Conservation (phyloP, 805 yeast species). For the Kuraishia hungarica region DNA sequence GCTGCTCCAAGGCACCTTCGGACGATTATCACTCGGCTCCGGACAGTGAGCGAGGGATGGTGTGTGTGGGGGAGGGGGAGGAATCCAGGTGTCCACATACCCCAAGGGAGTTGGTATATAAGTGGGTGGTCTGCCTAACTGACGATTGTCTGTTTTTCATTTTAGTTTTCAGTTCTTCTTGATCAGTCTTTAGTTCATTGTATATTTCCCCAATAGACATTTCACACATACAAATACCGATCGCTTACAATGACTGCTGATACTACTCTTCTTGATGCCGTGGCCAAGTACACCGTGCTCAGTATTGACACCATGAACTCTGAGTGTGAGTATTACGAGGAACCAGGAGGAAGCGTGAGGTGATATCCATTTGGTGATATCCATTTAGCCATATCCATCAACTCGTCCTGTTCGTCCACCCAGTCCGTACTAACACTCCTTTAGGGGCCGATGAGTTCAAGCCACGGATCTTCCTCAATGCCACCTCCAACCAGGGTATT, state of each 20-base stretch:
- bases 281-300: constrained; percentile 13
- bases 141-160: neutral
- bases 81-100: no score
- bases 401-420: no score
- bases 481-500: constrained; percentile 21
- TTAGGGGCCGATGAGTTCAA: constrained; percentile 1
- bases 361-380: no score
- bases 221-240: neutral
- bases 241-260: neutral
- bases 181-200: neutral
- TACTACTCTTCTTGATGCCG: constrained; percentile 8
- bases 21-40: no score
- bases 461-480: constrained; percentile 14
- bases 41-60: no score
- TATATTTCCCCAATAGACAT: neutral
- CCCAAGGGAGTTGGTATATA: no score
- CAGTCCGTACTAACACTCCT: neutral
- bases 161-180: no score
- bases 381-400: no score
- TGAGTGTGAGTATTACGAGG: constrained; percentile 7
- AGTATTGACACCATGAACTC: constrained; percentile 16
- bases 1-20: no score
- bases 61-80: no score
- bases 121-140: neutral
- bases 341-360: neutral